Percentiles rank a stretch among this genome's conserved stretches.
Evolutionary conservation across 768 basidiomycete genomes (phyloP).

Genomic region (Hericium coralloides): DNA sequence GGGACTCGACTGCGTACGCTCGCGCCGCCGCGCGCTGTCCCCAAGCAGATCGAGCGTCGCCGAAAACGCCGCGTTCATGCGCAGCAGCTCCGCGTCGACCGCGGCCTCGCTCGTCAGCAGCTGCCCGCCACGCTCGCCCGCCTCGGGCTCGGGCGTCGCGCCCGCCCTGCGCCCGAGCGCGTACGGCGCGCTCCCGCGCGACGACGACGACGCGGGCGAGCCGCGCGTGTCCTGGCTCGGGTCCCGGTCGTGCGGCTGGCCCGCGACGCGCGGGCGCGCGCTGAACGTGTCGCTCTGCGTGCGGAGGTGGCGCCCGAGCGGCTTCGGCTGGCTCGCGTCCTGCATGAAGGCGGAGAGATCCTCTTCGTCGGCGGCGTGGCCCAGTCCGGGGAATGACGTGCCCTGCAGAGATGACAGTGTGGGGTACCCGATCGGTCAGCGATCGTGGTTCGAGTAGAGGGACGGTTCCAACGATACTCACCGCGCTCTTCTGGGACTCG

Average conservation of each 20-base stretch:
- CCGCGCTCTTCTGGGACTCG: slow-evolving; percentile 15
- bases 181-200: background rate
- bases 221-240: too few relatives aligned
- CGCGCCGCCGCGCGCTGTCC: slow-evolving; percentile 20
- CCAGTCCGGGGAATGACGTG: slow-evolving; percentile 32
- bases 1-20: slow-evolving; percentile 16
- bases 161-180: background rate
- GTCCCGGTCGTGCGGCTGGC: slow-evolving; percentile 1
- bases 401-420: slow-evolving; percentile 14
- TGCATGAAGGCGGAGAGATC: slow-evolving; percentile 73
- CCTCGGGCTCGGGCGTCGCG: slow-evolving; percentile 1
- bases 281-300: slow-evolving; percentile 11
- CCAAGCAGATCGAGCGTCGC: slow-evolving; percentile 53
- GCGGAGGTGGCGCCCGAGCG: slow-evolving; percentile 29
- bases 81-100: slow-evolving; percentile 52
- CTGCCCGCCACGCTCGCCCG: slow-evolving; percentile 28
- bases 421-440: too few relatives aligned
- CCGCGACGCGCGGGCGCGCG: background rate
- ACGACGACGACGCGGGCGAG: background rate
- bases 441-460: too few relatives aligned
- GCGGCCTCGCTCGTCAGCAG: slow-evolving; percentile 60
- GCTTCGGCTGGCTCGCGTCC: slow-evolving; percentile 65
- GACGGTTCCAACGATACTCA: background rate
- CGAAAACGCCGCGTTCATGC: slow-evolving; percentile 63
- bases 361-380: slow-evolving; percentile 55